Evolutionary conservation across 2,329 filamentous ascomycete species (phyloP).

Genomic region (Calycina herbarum): DNA sequence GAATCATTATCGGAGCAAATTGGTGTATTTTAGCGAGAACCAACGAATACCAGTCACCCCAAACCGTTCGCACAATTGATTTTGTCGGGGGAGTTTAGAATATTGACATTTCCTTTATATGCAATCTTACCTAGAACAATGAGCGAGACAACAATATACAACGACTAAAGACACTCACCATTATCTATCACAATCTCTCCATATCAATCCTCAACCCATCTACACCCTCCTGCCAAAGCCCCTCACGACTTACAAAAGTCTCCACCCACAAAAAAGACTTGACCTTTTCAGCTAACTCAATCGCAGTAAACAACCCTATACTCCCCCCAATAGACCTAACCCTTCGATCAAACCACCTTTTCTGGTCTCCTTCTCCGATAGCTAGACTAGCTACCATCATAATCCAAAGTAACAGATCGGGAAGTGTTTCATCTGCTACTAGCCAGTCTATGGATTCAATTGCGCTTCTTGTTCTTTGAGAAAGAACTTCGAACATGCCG

Average conservation of each 20-base stretch:
- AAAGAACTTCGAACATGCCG: constrained; percentile 1
- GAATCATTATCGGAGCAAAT: too few species aligned
- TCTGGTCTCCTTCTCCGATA: not conserved
- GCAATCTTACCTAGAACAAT: not conserved
- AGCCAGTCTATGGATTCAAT: constrained; percentile 4
- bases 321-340: not conserved
- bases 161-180: not conserved
- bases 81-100: too few species aligned
- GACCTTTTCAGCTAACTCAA: not conserved
- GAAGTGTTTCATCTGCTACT: not conserved
- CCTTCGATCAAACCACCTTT: not conserved
- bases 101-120: not conserved
- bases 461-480: not conserved
- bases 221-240: not conserved
- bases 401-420: not conserved
- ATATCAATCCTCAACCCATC: not conserved
- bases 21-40: too few species aligned
- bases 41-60: too few species aligned
- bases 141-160: not conserved
- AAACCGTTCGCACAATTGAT: too few species aligned
- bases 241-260: constrained; percentile 1
- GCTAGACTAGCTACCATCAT: not conserved
- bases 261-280: constrained; percentile 2
- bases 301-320: not conserved
- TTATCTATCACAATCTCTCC: not conserved